These are phyloP conservation scores for Mycena sp. DNA, from an alignment of 1,284 basidiomycete species.

Conservation along the genomic window DNA sequence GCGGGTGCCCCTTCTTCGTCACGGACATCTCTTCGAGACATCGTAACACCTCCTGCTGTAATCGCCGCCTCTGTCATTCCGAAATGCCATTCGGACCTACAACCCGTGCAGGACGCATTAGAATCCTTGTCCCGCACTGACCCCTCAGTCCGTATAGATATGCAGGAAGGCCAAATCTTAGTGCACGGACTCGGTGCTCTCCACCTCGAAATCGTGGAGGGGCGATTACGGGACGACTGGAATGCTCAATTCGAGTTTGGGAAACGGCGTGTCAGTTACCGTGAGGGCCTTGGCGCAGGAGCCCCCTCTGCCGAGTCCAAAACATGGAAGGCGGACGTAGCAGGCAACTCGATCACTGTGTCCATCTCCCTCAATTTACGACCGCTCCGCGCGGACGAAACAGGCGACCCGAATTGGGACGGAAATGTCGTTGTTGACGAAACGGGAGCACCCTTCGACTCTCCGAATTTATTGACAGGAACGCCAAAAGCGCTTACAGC, in stretches of 20 bases:
- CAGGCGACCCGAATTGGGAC: slow-evolving; percentile 75
- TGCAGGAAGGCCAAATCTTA: slow-evolving; percentile 84
- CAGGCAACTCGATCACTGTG: slow-evolving; percentile 59
- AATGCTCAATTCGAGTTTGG: slow-evolving; percentile 83
- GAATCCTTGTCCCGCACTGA: slow-evolving; percentile 84
- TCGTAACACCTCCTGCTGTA: slow-evolving; percentile 78
- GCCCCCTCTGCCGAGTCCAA: slow-evolving; percentile 13
- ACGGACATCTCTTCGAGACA: slow-evolving; percentile 64
- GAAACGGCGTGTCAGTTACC: slow-evolving; percentile 79
- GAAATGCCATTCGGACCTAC: slow-evolving; percentile 81
- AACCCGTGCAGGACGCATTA: slow-evolving; percentile 81
- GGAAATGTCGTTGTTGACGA: slow-evolving; percentile 74
- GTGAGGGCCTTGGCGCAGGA: slow-evolving; percentile 69
- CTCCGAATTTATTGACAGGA: slow-evolving; percentile 59
- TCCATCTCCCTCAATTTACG: slow-evolving; percentile 62
- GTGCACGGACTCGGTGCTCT: slow-evolving; percentile 87
- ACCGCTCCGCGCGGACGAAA: slow-evolving; percentile 61
- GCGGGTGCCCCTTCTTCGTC: slow-evolving; percentile 46
- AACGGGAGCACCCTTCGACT: slow-evolving; percentile 58
- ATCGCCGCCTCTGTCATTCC: slow-evolving; percentile 86
- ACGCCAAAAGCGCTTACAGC: slow-evolving; percentile 62
- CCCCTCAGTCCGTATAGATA: slow-evolving; percentile 82
- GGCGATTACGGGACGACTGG: slow-evolving; percentile 84
- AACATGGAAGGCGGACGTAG: slow-evolving; percentile 68
- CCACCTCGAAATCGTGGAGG: slow-evolving; percentile 89